Conservation (phyloP, 768 basidiomycete genomes). For the Tricholoma flavovirens region DNA sequence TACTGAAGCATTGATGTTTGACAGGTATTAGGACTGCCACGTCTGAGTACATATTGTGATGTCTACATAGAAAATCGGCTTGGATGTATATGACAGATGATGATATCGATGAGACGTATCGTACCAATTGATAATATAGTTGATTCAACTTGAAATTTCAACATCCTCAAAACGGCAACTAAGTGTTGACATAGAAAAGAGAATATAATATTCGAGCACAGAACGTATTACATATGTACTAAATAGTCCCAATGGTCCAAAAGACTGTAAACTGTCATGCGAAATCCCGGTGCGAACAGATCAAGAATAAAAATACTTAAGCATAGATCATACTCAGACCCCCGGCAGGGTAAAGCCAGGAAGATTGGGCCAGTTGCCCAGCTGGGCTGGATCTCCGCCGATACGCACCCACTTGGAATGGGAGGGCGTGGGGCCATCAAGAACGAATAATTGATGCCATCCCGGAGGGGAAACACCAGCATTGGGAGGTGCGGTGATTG, state of each 20-base stretch:
- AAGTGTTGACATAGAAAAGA: background rate
- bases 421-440: constrained; percentile 77
- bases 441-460: constrained; percentile 71
- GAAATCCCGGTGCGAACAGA: background rate
- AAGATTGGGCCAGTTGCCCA: constrained; percentile 71
- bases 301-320: background rate
- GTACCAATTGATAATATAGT: too few relatives aligned
- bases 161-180: too few relatives aligned
- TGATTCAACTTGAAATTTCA: too few relatives aligned
- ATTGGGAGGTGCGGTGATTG: constrained; percentile 74
- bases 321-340: constrained; percentile 24
- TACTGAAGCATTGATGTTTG: too few relatives aligned
- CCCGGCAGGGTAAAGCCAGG: constrained; percentile 68
- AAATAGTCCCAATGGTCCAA: background rate
- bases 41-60: too few relatives aligned
- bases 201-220: too few relatives aligned
- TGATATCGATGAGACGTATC: too few relatives aligned
- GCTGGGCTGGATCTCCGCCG: constrained; percentile 63
- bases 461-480: constrained; percentile 63
- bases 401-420: constrained; percentile 72
- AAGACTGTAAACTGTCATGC: background rate
- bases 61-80: too few relatives aligned
- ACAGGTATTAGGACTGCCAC: too few relatives aligned
- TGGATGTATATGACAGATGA: too few relatives aligned
- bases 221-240: background rate